A percentile compares a stretch with the other conserved stretches of the same genome.
Evolutionary conservation across 495 filamentous ascomycete species (phyloP).

Genomic region (Alectoria sarmentosa): DNA sequence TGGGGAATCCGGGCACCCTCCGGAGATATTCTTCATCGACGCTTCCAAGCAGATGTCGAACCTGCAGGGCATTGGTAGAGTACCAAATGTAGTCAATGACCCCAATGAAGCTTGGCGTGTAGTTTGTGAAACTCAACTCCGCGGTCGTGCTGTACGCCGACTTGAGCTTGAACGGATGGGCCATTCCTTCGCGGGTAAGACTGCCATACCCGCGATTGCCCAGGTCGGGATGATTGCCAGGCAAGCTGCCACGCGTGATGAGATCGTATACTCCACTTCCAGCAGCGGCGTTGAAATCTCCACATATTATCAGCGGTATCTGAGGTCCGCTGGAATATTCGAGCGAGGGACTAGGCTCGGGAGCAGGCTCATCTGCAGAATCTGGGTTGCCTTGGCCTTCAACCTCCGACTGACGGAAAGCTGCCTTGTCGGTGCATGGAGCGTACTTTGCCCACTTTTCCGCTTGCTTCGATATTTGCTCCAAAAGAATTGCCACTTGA

Average conservation of each 20-base stretch:
- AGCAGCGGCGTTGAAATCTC: constrained; percentile 87
- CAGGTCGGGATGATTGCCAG: constrained; percentile 69
- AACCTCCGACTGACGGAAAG: constrained; percentile 56
- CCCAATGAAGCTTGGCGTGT: constrained; percentile 81
- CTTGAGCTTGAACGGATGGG: constrained; percentile 87
- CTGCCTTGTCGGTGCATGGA: constrained; percentile 69
- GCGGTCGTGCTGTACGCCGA: constrained; percentile 72
- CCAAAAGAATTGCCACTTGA: constrained; percentile 90
- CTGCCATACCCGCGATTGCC: constrained; percentile 71
- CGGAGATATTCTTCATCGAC: constrained; percentile 87
- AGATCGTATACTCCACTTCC: constrained; percentile 86
- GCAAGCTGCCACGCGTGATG: constrained; percentile 64
- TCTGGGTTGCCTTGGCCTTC: constrained; percentile 45
- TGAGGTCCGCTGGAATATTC: constrained; percentile 78
- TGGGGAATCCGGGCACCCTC: constrained; percentile 89
- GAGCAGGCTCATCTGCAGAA: constrained; percentile 38
- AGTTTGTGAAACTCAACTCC: constrained; percentile 92
- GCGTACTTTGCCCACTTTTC: constrained; percentile 74
- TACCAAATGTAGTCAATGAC: constrained; percentile 98
- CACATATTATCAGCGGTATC: constrained; percentile 86
- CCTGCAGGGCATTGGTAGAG: constrained; percentile 81
- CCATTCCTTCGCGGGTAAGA: constrained; percentile 84
- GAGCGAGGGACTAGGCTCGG: constrained; percentile 56
- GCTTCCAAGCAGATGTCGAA: constrained; percentile 79
- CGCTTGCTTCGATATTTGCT: constrained; percentile 73